Base-by-base conservation (phyloP, 306 rosid species). In the Trifolium repens region DNA sequence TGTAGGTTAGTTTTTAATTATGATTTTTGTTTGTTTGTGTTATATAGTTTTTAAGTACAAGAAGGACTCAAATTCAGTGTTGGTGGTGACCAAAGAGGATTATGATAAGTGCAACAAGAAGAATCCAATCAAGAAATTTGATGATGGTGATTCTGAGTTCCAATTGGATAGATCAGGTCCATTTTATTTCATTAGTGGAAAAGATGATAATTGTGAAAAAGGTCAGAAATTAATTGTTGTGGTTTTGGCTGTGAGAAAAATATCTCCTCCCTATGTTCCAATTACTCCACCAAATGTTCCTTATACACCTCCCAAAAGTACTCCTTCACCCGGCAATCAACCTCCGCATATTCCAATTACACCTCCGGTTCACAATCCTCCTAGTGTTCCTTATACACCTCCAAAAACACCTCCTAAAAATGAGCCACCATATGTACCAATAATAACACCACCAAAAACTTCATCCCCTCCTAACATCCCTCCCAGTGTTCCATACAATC, bases 21-120 rank as follows among this genome's bases (percentile, higher is more conserved):
- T 63, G 49, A 44, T 17, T 77, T 22, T 19, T 4, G 14, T 24
- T 53, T 32, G 0, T 58, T 4, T 22, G 32, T 67, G 9, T 10
- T 26, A 58, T 13, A 94, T 10, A 94, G 98, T 86, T 79, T 94
- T 94, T 11, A 90, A 88, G 84, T 91, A 94, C 83, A 72, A 79
- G 70, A 80, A 84, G 63, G 98, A 90, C 0, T 70, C 86, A 27
- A 85, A 94, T 27, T 87, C 97, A 0, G 98, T 94, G 72, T 67
- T 90, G 82, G 82, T 62, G 57, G 98, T 94, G 87, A 87, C 69
- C 84, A 84, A 90, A 39, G 87, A 90, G 0, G 96, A 86, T 55
- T 94, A 70, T 79, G 78, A 80, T 17, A 86, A 78, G 8, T 94
- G 98, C 63, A 81, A 85, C 81, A 90, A 86, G 64, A 82, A 82